Evolutionary conservation across 2,329 filamentous ascomycete genomes (phyloP).

Genomic region (Microascus cirrosus): DNA sequence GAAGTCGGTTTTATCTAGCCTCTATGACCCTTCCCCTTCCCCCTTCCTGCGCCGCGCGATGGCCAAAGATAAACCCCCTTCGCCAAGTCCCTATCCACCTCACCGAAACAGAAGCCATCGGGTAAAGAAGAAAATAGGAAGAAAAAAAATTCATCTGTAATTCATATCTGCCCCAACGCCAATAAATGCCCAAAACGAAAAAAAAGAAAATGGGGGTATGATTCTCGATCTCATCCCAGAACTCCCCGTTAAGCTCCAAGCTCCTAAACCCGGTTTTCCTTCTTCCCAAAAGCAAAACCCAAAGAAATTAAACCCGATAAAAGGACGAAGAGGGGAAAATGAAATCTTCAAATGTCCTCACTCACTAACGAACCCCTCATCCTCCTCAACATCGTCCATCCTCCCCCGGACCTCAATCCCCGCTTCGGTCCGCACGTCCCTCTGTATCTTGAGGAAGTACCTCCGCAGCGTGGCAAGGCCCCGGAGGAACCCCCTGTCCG

Average conservation of each 20-base stretch:
- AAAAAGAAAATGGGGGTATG: background rate
- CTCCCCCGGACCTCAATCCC: constrained; percentile 25
- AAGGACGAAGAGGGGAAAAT: background rate
- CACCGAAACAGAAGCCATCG: background rate
- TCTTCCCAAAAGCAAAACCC: background rate
- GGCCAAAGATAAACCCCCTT: no score
- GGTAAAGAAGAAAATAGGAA: background rate
- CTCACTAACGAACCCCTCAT: constrained; percentile 21
- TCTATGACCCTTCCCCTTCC: no score
- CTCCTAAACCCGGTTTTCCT: background rate
- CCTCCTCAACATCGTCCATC: constrained; percentile 15
- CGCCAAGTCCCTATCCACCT: background rate
- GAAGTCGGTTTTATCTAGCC: no score
- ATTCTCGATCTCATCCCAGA: background rate
- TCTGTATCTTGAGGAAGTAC: constrained; percentile 82
- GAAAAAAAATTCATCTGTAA: background rate
- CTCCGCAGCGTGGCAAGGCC: constrained; percentile 67
- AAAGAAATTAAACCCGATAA: background rate
- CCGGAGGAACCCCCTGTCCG: constrained; percentile 82
- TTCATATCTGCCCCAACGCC: background rate
- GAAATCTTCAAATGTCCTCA: constrained; percentile 7
- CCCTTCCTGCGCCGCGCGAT: no score
- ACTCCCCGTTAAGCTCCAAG: background rate
- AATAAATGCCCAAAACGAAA: background rate
- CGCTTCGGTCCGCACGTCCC: constrained; percentile 53